Conservation (phyloP, 1,284 basidiomycete genomes). For the Malassezia globosa region DNA sequence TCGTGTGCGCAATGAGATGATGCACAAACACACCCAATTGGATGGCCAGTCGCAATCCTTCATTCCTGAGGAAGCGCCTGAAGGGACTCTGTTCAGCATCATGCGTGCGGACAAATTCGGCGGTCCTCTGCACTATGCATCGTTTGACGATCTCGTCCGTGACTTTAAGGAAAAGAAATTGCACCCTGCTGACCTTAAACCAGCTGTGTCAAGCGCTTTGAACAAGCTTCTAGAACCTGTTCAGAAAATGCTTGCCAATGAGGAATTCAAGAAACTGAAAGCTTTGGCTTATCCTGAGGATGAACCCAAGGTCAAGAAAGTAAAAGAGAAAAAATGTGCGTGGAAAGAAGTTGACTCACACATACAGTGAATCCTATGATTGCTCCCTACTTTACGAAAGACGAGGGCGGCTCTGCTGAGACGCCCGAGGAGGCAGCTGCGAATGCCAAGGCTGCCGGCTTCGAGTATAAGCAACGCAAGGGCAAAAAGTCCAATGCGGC, state of each 20-base stretch:
- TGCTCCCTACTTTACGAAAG: conserved; percentile 27
- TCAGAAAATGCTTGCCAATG: conserved; percentile 61
- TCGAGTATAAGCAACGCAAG: conserved; percentile 18
- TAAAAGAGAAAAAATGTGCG: conserved; percentile 34
- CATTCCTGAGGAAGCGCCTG: conserved; percentile 56
- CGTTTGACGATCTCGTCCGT: conserved; percentile 60
- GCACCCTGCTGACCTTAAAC: conserved; percentile 85
- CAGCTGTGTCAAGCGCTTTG: conserved; percentile 65
- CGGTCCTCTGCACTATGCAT: conserved; percentile 65
- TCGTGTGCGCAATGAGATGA: conserved; percentile 27
- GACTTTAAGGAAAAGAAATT: conserved; percentile 67
- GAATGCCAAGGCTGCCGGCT: conserved; percentile 18
- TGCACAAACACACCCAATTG: conserved; percentile 20
- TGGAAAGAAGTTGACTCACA: not conserved
- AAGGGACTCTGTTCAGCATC: conserved; percentile 72
- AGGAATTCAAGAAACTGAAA: conserved; percentile 68
- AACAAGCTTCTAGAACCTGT: conserved; percentile 71
- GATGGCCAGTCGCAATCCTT: conserved; percentile 20
- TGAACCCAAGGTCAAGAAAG: conserved; percentile 26
- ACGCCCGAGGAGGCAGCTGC: conserved; percentile 23
- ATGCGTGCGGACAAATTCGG: conserved; percentile 68
- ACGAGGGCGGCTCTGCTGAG: conserved; percentile 32
- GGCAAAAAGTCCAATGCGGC: conserved; percentile 17
- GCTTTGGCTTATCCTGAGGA: conserved; percentile 66
- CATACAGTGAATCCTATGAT: conserved; percentile 25